Evolutionary conservation across 2,329 filamentous ascomycete genomes (phyloP).

Genomic region (Dactylellina sp.): DNA sequence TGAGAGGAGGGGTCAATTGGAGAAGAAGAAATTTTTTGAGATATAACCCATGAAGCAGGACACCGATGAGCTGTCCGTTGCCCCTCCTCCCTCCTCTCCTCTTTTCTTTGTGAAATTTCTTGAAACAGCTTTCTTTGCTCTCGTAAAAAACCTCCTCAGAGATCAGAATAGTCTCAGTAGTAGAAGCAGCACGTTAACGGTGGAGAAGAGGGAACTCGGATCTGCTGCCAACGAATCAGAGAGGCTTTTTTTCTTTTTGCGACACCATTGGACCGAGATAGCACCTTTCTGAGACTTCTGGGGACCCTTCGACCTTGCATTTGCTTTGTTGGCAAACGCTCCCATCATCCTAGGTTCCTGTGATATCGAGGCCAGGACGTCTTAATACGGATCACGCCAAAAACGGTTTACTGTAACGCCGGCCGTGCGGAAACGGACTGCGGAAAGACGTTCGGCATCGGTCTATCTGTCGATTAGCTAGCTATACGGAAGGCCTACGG

Average conservation of each 20-base stretch:
- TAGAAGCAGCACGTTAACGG: constrained; percentile 1
- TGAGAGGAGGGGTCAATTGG: constrained; percentile 31
- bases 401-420: constrained; percentile 39
- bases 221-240: constrained; percentile 54
- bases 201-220: constrained; percentile 39
- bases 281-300: constrained; percentile 36
- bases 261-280: constrained; percentile 37
- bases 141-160: neutral
- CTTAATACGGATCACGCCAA: constrained; percentile 47
- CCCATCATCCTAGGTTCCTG: neutral
- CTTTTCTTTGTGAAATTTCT: constrained; percentile 8
- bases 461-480: neutral
- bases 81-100: constrained; percentile 28
- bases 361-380: constrained; percentile 9
- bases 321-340: constrained; percentile 53
- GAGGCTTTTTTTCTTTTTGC: constrained; percentile 39
- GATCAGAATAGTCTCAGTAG: constrained; percentile 2
- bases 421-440: constrained; percentile 48
- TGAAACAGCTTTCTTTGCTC: constrained; percentile 14
- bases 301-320: constrained; percentile 52
- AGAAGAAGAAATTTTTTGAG: constrained; percentile 28
- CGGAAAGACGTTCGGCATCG: constrained; percentile 32
- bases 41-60: constrained; percentile 41
- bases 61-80: constrained; percentile 49
- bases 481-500: too few species aligned